These are phyloP conservation scores for Fusarium caatingaense DNA, from an alignment of 2,329 filamentous ascomycete species.

Conservation along the genomic window DNA sequence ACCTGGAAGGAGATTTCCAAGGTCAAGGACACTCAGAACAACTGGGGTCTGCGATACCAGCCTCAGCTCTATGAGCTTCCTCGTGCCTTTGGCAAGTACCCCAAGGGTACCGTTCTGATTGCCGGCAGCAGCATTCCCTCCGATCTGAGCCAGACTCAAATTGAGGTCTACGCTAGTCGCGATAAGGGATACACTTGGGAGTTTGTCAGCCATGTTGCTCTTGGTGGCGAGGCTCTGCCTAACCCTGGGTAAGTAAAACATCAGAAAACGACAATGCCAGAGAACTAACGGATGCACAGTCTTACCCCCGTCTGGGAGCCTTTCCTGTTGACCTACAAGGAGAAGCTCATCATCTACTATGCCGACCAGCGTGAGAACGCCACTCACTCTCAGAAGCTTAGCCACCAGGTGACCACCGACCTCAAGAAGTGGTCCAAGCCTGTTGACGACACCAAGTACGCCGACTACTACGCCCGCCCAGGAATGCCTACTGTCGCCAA, in stretches of 20 bases:
- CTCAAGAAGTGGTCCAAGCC: conserved; percentile 68
- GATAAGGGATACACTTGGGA: conserved; percentile 73
- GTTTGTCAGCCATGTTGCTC: conserved; percentile 74
- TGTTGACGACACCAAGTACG: conserved; percentile 69
- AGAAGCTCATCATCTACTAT: conserved; percentile 74
- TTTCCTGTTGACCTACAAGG: conserved; percentile 64
- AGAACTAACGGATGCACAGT: conserved; percentile 37
- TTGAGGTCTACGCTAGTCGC: conserved; percentile 74
- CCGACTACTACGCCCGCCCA: conserved; percentile 71
- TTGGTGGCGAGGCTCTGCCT: conserved; percentile 69
- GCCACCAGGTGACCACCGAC: conserved; percentile 71
- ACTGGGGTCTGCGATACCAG: conserved; percentile 75
- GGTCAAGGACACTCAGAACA: conserved; percentile 72
- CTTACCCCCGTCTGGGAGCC: conserved; percentile 70
- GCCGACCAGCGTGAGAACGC: conserved; percentile 73
- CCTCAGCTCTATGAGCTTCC: conserved; percentile 75
- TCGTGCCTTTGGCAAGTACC: conserved; percentile 65
- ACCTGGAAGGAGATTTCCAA: conserved; percentile 73
- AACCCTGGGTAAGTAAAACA: conserved; percentile 60
- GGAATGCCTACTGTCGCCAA: conserved; percentile 74
- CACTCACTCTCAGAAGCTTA: conserved; percentile 74
- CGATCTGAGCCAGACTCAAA: conserved; percentile 71
- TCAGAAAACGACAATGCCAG: rapidly evolving
- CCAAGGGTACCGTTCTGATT: conserved; percentile 70
- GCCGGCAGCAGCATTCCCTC: conserved; percentile 69